Conservation (phyloP, 1,284 basidiomycete genomes). For the Boletus albobrunnescens region DNA sequence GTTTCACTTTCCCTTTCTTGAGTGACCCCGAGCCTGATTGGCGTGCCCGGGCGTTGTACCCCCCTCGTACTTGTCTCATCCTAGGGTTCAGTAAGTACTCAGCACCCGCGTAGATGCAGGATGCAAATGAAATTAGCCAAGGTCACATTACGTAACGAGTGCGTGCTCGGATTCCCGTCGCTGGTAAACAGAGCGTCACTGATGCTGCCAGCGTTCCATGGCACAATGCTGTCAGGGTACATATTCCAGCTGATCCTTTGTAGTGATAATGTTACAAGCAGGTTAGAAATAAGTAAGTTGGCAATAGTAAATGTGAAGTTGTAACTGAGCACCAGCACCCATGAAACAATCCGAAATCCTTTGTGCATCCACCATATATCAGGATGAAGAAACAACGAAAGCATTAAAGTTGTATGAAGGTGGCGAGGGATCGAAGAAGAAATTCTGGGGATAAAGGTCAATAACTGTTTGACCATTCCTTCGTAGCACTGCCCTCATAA, state of each 20-base stretch:
- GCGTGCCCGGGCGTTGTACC: conserved; percentile 62
- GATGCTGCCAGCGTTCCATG: too few species aligned
- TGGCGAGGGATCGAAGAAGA: conserved; percentile 52
- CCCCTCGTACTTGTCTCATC: conserved; percentile 39
- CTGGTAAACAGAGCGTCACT: too few species aligned
- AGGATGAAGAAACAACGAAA: conserved; percentile 41
- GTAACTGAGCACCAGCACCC: too few species aligned
- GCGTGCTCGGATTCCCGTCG: too few species aligned
- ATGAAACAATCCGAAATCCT: neutral
- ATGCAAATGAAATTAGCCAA: neutral
- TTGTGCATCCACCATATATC: conserved; percentile 15
- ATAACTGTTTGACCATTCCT: conserved; percentile 54
- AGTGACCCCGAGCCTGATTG: conserved; percentile 51
- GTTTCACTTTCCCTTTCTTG: conserved; percentile 52
- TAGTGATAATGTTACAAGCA: too few species aligned
- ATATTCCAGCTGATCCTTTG: too few species aligned
- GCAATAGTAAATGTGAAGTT: neutral
- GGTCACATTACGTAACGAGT: too few species aligned
- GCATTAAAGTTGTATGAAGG: conserved; percentile 63
- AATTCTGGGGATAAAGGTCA: conserved; percentile 45
- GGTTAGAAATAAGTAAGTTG: too few species aligned
- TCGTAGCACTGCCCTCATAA: conserved; percentile 55
- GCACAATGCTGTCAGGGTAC: too few species aligned
- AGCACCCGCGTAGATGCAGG: neutral
- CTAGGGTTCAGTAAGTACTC: neutral